Percentiles rank a stretch among this genome's conserved stretches.
phyloP scores from a whole-genome alignment of 805 yeast species.

The Yamadazyma ubonensis region DNA sequence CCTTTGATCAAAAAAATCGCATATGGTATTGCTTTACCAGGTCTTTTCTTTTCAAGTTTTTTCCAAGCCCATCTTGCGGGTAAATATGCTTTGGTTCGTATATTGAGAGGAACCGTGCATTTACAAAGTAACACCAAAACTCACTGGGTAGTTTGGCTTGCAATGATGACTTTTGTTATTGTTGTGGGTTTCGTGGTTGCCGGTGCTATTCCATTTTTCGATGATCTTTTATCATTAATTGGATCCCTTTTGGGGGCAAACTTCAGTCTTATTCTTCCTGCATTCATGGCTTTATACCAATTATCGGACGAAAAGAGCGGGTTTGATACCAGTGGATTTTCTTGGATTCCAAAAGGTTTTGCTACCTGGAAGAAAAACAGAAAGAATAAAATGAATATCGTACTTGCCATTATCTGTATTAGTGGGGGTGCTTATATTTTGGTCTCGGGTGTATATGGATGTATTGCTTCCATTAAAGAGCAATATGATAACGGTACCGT shows the following conservation, averaged over 20 bases:
- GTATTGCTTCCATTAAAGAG: constrained; percentile 11
- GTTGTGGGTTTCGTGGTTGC: constrained; percentile 12
- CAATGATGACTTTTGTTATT: constrained; percentile 10
- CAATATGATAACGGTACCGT: constrained; percentile 11
- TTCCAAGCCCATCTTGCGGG: constrained; percentile 14
- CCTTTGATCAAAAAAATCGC: constrained; percentile 11
- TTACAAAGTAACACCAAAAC: constrained; percentile 11
- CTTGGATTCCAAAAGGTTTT: neutral
- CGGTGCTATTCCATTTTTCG: constrained; percentile 14
- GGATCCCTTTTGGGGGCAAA: constrained; percentile 13
- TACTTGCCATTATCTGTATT: constrained; percentile 3
- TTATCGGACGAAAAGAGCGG: neutral
- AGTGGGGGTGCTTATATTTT: constrained; percentile 9
- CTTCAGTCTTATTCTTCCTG: constrained; percentile 12
- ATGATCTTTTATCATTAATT: constrained; percentile 12
- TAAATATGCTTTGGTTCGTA: constrained; percentile 13
- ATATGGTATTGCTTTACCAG: constrained; percentile 14
- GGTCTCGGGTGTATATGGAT: constrained; percentile 12
- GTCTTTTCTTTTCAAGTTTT: constrained; percentile 12
- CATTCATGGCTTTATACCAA: constrained; percentile 10
- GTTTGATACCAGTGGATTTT: neutral
- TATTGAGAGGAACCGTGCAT: constrained; percentile 9
- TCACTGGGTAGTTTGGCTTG: constrained; percentile 12
- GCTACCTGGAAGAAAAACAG: neutral
- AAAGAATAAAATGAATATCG: neutral